Base-by-base conservation (phyloP, 164 flowering plant species). In the Nymphaea colorata region DNA sequence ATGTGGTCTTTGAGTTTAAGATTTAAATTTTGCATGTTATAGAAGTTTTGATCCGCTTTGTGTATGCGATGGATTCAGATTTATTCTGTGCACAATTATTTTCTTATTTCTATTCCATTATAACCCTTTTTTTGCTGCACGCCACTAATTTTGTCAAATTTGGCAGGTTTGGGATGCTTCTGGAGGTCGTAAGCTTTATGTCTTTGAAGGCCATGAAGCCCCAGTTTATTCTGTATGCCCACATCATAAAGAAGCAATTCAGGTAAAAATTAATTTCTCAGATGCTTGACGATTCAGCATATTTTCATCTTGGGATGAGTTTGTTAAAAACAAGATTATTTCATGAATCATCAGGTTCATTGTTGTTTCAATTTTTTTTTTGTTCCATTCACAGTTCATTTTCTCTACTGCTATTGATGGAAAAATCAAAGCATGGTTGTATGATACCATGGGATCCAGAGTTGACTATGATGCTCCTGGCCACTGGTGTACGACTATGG, bases 201-300 rank as follows among this genome's bases (percentile, higher is more conserved):
- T 72, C 15, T 87, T 87, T 78, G 91, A 85, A 72, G 91, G 91
- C 59, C 91, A 86, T 77, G 87, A 85, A 70, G 86, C 91, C 61
- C 84, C 91, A 63, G 91, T 86, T 8, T 85, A 86, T 76, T 86
- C 94, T 44, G 82, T 88, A 36, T 88, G 89, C 59, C 88, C 91
- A 65, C 89, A 88, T 69, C 74, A 82, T 70, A 88, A 84, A 71
- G 91, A 88, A 68, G 81, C 76, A 69, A 84, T 85, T 51, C 89
- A 86, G 83, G 89, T 85, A 70, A 60, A 25, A 2, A 61, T 5
- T 51, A 36, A 18, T 17, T 70, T 8, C n/a, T 36, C 4, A 17
- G 10, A 5, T 17, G 57, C 57, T 8, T 42, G 12, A 8, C 57
- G 8, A 51, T 51, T 15, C 8, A 61, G n/a, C 41, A n/a, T 55